Evolutionary conservation across 176 grass and related monocot genomes (phyloP).

Genomic region (Ananas comosus): DNA sequence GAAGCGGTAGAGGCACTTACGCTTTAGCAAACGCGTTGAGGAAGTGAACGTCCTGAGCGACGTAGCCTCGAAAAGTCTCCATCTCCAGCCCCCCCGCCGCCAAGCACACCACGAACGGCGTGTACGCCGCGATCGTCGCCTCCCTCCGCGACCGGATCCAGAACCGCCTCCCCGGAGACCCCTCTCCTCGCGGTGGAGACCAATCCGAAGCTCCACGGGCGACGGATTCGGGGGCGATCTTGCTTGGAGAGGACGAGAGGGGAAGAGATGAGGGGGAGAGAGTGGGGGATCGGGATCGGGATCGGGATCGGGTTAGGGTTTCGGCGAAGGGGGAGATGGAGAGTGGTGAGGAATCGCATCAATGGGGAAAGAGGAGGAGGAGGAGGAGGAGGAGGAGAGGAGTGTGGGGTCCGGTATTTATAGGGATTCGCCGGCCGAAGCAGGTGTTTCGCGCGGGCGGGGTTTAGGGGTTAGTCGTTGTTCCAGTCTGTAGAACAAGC

Average conservation of each 20-base stretch:
- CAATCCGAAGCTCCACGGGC: constrained; percentile 8
- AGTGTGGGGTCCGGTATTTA: constrained; percentile 1
- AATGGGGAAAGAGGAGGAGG: constrained; percentile 7
- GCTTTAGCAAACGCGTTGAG: constrained; percentile 71
- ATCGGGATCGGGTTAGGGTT: background rate
- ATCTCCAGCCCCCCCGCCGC: constrained; percentile 48
- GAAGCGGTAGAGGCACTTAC: constrained; percentile 28
- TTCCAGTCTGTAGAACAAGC: too few relatives aligned
- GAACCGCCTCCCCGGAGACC: constrained; percentile 61
- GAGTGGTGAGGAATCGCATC: constrained; percentile 28
- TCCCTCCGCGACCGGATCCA: constrained; percentile 61
- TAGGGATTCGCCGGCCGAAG: background rate
- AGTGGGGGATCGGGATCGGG: background rate
- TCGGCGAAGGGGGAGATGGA: constrained; percentile 24
- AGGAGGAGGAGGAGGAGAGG: constrained; percentile 12
- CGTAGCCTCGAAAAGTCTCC: constrained; percentile 68
- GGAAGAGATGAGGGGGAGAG: background rate
- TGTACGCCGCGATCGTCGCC: constrained; percentile 62
- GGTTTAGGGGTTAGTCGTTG: too few relatives aligned
- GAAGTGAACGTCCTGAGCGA: constrained; percentile 83
- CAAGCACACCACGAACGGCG: constrained; percentile 76
- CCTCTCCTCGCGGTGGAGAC: constrained; percentile 15
- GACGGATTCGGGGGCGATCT: background rate
- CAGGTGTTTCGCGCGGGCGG: too few relatives aligned
- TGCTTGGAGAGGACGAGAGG: background rate